phyloP scores from a whole-genome alignment of 1,284 basidiomycete genomes.

The Tylopilus sp. region DNA sequence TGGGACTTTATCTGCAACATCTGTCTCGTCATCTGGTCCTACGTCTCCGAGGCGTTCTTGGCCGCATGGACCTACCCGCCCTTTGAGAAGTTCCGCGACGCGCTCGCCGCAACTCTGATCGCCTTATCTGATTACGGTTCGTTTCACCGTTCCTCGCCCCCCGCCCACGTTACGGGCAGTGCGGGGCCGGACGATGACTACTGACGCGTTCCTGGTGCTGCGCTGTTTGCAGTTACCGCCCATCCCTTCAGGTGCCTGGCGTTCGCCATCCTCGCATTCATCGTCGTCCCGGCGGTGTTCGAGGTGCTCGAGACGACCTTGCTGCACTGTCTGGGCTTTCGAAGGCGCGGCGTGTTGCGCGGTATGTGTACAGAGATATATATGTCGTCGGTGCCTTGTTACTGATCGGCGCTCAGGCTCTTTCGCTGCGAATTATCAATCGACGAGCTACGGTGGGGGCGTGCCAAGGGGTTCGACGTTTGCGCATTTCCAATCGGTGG shows the following conservation, averaged over 20 bases:
- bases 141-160: neutral
- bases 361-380: slow-evolving; percentile 8
- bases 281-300: slow-evolving; percentile 11
- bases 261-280: slow-evolving; percentile 12
- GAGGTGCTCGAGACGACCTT: neutral
- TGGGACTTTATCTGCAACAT: slow-evolving; percentile 10
- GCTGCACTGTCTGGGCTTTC: neutral
- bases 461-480: slow-evolving; percentile 7
- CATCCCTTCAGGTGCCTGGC: slow-evolving; percentile 15
- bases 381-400: neutral
- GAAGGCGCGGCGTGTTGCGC: slow-evolving; percentile 5
- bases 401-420: slow-evolving; percentile 6
- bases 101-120: slow-evolving; percentile 10
- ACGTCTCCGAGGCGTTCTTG: neutral
- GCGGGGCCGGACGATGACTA: no score
- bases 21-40: neutral
- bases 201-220: no score
- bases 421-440: slow-evolving; percentile 18
- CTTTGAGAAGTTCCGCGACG: slow-evolving; percentile 25
- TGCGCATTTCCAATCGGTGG: slow-evolving; percentile 13
- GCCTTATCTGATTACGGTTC: slow-evolving; percentile 17
- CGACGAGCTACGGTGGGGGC: slow-evolving; percentile 22
- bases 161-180: no score
- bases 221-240: slow-evolving; percentile 1
- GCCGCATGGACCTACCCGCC: slow-evolving; percentile 24